Conservation (phyloP, 768 basidiomycete genomes). For the Auricularia sp. region DNA sequence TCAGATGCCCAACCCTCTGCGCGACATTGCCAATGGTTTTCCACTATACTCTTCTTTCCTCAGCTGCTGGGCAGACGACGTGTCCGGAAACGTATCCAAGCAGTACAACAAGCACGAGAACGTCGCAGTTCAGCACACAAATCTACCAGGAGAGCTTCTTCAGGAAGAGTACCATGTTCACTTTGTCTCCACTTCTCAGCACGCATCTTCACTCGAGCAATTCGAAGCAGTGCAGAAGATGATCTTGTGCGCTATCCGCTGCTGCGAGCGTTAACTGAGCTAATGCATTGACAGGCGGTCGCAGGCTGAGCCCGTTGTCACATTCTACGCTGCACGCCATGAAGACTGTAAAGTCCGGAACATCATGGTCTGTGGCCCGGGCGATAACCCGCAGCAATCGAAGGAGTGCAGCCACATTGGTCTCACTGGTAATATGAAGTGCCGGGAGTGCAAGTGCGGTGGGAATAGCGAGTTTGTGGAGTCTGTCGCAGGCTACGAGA, state of each 20-base stretch:
- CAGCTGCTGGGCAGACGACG: slow-evolving; percentile 8
- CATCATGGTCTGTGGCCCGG: slow-evolving; percentile 4
- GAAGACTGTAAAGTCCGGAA: slow-evolving; percentile 5
- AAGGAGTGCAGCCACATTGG: slow-evolving; percentile 14
- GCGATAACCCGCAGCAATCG: slow-evolving; percentile 16
- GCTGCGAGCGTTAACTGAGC: background rate
- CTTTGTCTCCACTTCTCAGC: slow-evolving; percentile 23
- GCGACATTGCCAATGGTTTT: slow-evolving; percentile 3
- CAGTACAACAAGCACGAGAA: background rate
- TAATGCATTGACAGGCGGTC: slow-evolving; percentile 6
- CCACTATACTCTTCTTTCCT: slow-evolving; percentile 3
- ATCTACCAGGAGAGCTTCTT: slow-evolving; percentile 2
- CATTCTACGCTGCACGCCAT: slow-evolving; percentile 4
- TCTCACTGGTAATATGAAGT: slow-evolving; percentile 7
- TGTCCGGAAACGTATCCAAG: slow-evolving; percentile 10
- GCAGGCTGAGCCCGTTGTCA: slow-evolving; percentile 4
- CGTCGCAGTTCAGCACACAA: slow-evolving; percentile 3
- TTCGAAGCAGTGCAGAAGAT: slow-evolving; percentile 23
- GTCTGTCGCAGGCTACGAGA: slow-evolving; percentile 9
- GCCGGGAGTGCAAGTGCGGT: slow-evolving; percentile 10
- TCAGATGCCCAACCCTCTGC: slow-evolving; percentile 8
- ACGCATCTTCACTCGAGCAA: slow-evolving; percentile 30
- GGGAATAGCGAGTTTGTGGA: slow-evolving; percentile 7
- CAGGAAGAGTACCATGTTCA: slow-evolving; percentile 4
- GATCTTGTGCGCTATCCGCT: slow-evolving; percentile 10